Evolutionary conservation across 495 filamentous ascomycete species (phyloP).

Genomic region (Hypomontagnella monticulosa): DNA sequence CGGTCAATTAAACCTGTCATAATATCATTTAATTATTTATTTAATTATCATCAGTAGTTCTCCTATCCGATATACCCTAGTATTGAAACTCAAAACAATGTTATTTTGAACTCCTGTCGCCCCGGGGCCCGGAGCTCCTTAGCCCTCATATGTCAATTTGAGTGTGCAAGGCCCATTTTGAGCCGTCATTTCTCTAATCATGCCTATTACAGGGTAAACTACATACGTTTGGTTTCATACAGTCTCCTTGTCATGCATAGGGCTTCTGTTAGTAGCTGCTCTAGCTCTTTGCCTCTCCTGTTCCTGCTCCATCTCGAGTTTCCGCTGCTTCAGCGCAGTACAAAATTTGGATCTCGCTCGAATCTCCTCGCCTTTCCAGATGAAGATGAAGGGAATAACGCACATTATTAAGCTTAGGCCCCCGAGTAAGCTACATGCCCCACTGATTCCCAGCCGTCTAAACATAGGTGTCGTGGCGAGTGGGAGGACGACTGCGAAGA

Average conservation of each 20-base stretch:
- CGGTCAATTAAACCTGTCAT: no score
- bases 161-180: neutral
- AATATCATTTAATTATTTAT: no score
- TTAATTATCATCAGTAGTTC: no score
- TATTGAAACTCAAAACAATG: no score
- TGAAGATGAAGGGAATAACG: slow-evolving; percentile 52
- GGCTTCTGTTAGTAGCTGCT: neutral
- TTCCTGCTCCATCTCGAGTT: slow-evolving; percentile 49
- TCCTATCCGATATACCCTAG: no score
- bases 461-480: slow-evolving; percentile 56
- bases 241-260: slow-evolving; percentile 25
- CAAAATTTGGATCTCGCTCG: slow-evolving; percentile 51
- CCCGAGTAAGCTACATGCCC: slow-evolving; percentile 52
- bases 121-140: no score
- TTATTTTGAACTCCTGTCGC: no score
- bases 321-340: slow-evolving; percentile 47
- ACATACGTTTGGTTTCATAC: neutral
- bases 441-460: slow-evolving; percentile 46
- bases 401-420: slow-evolving; percentile 52
- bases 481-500: slow-evolving; percentile 71
- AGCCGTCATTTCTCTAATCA: neutral
- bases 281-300: slow-evolving; percentile 31
- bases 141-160: no score
- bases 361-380: slow-evolving; percentile 54
- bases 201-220: neutral